Base-by-base conservation (phyloP, 306 rosid species). In the Spatholobus suberectus region DNA sequence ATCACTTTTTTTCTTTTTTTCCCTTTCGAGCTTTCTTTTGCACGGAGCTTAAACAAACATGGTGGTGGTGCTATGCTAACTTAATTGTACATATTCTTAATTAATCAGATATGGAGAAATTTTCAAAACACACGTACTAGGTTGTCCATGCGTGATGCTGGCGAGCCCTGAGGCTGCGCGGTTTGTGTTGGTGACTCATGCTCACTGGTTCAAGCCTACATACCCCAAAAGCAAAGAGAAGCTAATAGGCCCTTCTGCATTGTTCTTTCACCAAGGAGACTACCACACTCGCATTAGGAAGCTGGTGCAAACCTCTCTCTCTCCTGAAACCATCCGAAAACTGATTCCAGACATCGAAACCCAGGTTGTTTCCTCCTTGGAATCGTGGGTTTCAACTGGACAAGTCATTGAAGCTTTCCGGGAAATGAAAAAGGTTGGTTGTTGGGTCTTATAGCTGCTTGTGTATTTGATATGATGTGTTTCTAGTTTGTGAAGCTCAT, bases 141-240 rank as follows among this genome's bases (percentile, higher is more conserved):
- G 98, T 0, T 95, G 91, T 76, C 93, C 95, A 7, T 87, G 98
- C 37, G 93, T 95, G 59, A 93, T 95, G 97, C 17, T 95, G 88
- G 93, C 92, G 0, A 93, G 96, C 43, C 95, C 98, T 3, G 94
- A 92, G 80, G 98, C 95, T 8, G 90, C 98, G 2, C 81, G 91
- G 74, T 91, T 92, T 81, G 98, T 95, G 87, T 37, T 95, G 81
- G 95, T 89, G 70, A 92, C 94, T 21, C 94, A 93, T 69, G 88
- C 97, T 76, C 90, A 93, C 47, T 81, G 93, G 73, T 95, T 95
- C 87, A 92, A 89, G 68, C 98, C 98, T 2, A 93, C 97, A 44
- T 93, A 92, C 87, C 97, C 98, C 2, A 95, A 90, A 73, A 90
- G 97, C 87, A 95, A 95, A 76, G 98, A 95, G 91, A 88, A 77